A percentile compares a stretch with the other conserved stretches of the same genome.
Conservation (phyloP, 345 rosid genomes). For the Ceriops tagal region DNA sequence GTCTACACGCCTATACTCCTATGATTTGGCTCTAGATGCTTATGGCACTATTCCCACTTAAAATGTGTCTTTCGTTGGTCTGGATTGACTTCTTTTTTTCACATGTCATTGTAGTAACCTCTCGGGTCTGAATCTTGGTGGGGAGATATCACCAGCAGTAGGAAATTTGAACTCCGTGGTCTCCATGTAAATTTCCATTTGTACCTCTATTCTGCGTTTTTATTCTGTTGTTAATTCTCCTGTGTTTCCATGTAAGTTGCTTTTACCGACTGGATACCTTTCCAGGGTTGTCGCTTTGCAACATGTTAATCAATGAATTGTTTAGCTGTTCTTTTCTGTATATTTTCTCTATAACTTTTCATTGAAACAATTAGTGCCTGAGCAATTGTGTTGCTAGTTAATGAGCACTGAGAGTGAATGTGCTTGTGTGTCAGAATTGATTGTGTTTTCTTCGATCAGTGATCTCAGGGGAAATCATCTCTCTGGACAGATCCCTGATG, state of each 20-base stretch:
- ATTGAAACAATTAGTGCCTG: background rate
- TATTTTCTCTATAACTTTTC: too few species aligned
- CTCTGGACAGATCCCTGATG: constrained; percentile 96
- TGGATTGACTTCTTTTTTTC: constrained; percentile 14
- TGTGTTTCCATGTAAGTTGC: too few species aligned
- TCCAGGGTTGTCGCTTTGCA: background rate
- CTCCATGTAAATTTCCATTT: constrained; percentile 48
- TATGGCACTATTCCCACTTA: too few species aligned
- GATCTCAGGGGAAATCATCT: constrained; percentile 77
- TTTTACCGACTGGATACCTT: background rate
- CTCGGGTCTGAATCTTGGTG: constrained; percentile 87
- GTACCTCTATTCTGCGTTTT: background rate
- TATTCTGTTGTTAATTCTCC: background rate
- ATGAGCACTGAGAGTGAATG: too few species aligned
- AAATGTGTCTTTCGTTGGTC: background rate
- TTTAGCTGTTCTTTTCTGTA: too few species aligned
- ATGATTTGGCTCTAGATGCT: constrained; percentile 1
- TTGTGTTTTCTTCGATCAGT: constrained; percentile 29
- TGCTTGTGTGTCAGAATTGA: too few species aligned
- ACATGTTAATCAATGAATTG: too few species aligned
- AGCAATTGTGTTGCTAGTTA: background rate
- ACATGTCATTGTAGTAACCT: constrained; percentile 55
- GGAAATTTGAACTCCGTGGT: constrained; percentile 76
- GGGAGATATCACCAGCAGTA: constrained; percentile 85
- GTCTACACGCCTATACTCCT: constrained; percentile 17